Conservation (phyloP, 2,329 filamentous ascomycete species). For the Sphaerulina musiva region DNA sequence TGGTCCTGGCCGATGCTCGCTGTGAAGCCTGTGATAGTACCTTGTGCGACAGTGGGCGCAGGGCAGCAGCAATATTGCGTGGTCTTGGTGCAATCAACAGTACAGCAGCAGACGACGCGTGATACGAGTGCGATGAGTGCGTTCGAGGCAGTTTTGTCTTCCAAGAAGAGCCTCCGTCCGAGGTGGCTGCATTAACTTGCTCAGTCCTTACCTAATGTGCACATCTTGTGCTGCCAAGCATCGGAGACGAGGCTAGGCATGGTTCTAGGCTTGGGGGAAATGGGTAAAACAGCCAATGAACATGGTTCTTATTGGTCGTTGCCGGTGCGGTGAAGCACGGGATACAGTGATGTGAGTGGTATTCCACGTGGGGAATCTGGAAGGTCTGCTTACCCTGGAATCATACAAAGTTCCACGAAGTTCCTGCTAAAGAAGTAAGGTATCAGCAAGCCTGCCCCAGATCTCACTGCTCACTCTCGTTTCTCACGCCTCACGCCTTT, state of each 20-base stretch:
- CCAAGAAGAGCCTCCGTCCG: background rate
- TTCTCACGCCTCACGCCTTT: background rate
- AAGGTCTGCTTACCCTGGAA: background rate
- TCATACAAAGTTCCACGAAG: background rate
- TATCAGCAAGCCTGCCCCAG: too few species aligned
- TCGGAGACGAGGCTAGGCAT: constrained; percentile 1
- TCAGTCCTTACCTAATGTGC: background rate
- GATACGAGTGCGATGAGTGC: too few species aligned
- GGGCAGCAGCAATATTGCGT: too few species aligned
- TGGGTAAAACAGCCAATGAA: background rate
- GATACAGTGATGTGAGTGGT: background rate
- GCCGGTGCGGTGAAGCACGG: background rate
- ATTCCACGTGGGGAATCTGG: constrained; percentile 1
- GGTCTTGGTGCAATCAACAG: too few species aligned
- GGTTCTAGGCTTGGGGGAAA: constrained; percentile 6
- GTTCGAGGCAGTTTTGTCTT: background rate
- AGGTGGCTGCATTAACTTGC: background rate
- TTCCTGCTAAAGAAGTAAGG: constrained; percentile 1
- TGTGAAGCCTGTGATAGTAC: background rate
- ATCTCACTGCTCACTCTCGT: constrained; percentile 2
- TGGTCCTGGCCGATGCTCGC: background rate
- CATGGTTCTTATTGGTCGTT: background rate
- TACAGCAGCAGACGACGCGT: too few species aligned
- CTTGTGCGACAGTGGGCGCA: background rate
- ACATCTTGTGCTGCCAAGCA: background rate